Base-by-base conservation (phyloP, 2,329 filamentous ascomycete genomes). In the Curvularia lunata region DNA sequence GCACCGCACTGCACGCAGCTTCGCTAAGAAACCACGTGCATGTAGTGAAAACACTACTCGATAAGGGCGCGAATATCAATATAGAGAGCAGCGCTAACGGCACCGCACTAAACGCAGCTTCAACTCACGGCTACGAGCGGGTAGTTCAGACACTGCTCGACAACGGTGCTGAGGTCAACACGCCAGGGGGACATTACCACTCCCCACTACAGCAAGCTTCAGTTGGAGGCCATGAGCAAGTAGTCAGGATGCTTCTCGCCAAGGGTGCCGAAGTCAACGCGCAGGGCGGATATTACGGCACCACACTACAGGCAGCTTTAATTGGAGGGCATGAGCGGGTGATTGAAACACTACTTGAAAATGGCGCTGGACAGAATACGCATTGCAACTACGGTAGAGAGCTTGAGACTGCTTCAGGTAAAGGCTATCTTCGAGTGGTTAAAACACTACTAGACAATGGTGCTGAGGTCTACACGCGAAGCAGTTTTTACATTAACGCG, bases 201-300 rank as follows among this genome's bases (percentile, higher is more conserved):
- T 61, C 62, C 59, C 63, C 65, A 58, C 62, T 72, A 3, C 61
- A 68, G n/a, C 58, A 59, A 47, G 70, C 71, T 58, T 65, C 63
- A 56, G 13, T 3, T 28, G 5, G 16, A 56, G 65, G 66, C 46
- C 47, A 69, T 48, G 32, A 65, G 34, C 30, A 61, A 23, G 49
- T 70, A 13, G 68, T 72, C 0, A 48, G 59, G 54, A 3, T 61
- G 28, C 54, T 68, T 37, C 50, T 66, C n/a, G 38, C 62, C 1
- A 47, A 45, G 8, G 61, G 58, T 46, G 57, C 64, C 12, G 50
- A 65, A 2, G 37, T 66, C 32, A 62, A 69, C 49, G 45, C 51
- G 5, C 42, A 64, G 41, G 52, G 52, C 55, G 54, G 61, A 37
- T 61, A 58, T 18, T 27, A 19, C 50, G 43, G 58, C 54, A 62